phyloP scores from a whole-genome alignment of 805 yeast species.

The Kodamaea sagamina region DNA sequence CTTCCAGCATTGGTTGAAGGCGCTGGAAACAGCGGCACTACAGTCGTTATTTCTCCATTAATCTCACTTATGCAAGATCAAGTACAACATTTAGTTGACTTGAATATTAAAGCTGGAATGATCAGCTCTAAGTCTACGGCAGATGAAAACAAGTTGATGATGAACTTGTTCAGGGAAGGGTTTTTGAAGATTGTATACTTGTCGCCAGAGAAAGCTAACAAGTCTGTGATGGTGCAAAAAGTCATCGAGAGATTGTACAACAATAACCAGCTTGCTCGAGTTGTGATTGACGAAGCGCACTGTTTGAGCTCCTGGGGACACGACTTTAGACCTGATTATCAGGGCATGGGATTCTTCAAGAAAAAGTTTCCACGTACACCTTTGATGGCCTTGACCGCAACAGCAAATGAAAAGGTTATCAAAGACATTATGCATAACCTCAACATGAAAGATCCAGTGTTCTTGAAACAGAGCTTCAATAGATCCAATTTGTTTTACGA shows the following conservation, averaged over 20 bases:
- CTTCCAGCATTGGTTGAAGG: constrained; percentile 81
- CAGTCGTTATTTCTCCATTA: constrained; percentile 90
- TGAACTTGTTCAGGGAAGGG: constrained; percentile 64
- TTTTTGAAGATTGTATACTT: constrained; percentile 75
- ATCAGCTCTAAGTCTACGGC: constrained; percentile 73
- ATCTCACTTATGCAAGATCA: constrained; percentile 98
- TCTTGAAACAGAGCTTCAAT: constrained; percentile 88
- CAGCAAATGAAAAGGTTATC: constrained; percentile 89
- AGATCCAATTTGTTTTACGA: constrained; percentile 82
- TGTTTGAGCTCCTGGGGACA: constrained; percentile 99
- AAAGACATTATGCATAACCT: constrained; percentile 83
- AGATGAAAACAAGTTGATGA: constrained; percentile 62
- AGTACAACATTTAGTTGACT: constrained; percentile 72
- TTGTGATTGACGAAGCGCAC: constrained; percentile 97
- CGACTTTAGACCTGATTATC: constrained; percentile 95
- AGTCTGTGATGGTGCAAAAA: constrained; percentile 65
- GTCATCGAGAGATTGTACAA: constrained; percentile 61
- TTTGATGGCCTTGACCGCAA: constrained; percentile 94
- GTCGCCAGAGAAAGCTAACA: constrained; percentile 92
- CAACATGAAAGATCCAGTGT: constrained; percentile 57
- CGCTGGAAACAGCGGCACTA: constrained; percentile 79
- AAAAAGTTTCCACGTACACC: constrained; percentile 77
- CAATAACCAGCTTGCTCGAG: constrained; percentile 65
- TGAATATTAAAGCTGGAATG: constrained; percentile 81
- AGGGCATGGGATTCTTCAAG: constrained; percentile 74